Conservation (phyloP, 176 grass and related monocot genomes). For the barley (Hordeum vulgare) region DNA sequence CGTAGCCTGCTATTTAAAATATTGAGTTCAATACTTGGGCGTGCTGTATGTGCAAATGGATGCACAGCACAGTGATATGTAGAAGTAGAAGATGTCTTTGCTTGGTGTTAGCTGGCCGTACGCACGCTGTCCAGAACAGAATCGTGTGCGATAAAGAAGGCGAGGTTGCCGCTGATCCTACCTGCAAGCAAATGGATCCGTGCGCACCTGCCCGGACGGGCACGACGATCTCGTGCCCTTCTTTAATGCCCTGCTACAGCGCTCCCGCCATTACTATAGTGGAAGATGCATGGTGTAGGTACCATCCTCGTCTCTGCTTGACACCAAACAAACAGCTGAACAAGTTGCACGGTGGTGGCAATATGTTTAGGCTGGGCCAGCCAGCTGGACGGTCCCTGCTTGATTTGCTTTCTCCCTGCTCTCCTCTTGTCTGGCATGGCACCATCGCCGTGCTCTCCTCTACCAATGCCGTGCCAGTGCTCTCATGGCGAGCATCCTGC, state of each 20-base stretch:
- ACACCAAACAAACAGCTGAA: background rate
- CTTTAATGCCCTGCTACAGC: background rate
- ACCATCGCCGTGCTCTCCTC: too few relatives aligned
- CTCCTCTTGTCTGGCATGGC: background rate
- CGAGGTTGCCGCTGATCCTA: background rate
- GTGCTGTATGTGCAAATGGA: background rate
- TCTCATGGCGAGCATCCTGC: too few relatives aligned
- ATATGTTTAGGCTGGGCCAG: background rate
- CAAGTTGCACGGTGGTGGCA: background rate
- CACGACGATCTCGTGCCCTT: slow-evolving; percentile 21
- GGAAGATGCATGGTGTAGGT: background rate
- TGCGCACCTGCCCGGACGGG: slow-evolving; percentile 2
- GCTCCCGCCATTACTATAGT: background rate
- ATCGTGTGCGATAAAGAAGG: slow-evolving; percentile 26
- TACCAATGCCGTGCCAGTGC: too few relatives aligned
- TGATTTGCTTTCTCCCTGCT: background rate
- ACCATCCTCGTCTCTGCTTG: too few relatives aligned
- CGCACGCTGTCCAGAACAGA: background rate
- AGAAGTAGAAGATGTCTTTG: background rate
- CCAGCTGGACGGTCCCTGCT: background rate
- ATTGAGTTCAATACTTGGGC: too few relatives aligned
- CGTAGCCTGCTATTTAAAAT: too few relatives aligned
- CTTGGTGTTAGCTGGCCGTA: background rate
- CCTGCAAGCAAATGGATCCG: background rate
- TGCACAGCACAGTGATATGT: background rate